Evolutionary conservation across 495 filamentous ascomycete genomes (phyloP).

Genomic region (Penicillium bovifimosum): DNA sequence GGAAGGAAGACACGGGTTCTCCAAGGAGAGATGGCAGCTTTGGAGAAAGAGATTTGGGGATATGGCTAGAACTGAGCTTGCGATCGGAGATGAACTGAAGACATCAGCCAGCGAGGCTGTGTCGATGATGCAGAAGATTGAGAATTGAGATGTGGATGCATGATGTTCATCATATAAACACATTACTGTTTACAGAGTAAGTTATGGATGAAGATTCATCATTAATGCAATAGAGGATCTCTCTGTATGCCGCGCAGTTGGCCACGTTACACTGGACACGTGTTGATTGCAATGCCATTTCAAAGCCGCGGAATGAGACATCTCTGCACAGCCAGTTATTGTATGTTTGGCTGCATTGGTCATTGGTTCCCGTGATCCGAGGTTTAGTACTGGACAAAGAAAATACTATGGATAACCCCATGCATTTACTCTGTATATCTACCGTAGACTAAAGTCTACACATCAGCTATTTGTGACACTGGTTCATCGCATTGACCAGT

Average conservation of each 20-base stretch:
- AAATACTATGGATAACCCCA: background rate
- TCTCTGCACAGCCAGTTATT: background rate
- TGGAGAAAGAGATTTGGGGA: slow-evolving; percentile 14
- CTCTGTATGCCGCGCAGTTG: too few species aligned
- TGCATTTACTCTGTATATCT: background rate
- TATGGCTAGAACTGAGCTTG: background rate
- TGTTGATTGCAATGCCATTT: background rate
- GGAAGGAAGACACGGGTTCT: slow-evolving; percentile 15
- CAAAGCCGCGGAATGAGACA: background rate
- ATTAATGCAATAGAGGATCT: too few species aligned
- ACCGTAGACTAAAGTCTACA: background rate
- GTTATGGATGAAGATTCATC: too few species aligned
- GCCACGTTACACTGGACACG: background rate
- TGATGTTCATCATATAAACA: too few species aligned
- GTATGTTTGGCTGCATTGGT: background rate
- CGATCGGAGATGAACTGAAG: background rate
- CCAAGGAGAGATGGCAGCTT: slow-evolving; percentile 12
- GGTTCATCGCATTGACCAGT: background rate
- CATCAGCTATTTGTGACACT: background rate
- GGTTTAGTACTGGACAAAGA: background rate
- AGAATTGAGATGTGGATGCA: background rate
- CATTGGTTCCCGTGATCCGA: background rate
- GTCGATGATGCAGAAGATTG: background rate
- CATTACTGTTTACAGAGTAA: too few species aligned
- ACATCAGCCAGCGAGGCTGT: background rate